Conservation (phyloP, 352 stramenopile genomes). For the Thalassiosira ordinaria region DNA sequence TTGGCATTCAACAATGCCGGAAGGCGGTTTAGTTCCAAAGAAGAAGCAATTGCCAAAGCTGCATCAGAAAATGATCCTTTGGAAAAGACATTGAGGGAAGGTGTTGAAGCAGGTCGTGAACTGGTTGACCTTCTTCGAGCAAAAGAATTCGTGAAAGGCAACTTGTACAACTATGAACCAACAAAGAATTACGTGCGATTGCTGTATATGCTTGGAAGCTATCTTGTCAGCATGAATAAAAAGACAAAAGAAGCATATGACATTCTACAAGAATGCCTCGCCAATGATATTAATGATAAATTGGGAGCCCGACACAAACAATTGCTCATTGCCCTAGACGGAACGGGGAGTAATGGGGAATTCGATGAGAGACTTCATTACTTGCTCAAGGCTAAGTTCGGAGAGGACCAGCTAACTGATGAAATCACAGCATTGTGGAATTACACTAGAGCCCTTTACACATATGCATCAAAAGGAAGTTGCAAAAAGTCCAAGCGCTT, state of each 20-base stretch:
- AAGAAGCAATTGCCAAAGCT: neutral
- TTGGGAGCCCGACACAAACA: neutral
- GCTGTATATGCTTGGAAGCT: neutral
- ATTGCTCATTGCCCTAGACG: neutral
- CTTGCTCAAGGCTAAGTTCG: neutral
- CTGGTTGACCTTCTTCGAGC: neutral
- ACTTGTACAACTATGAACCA: neutral
- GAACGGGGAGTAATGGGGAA: neutral
- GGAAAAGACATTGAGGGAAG: neutral
- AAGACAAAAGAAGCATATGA: neutral
- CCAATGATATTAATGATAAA: conserved; percentile 3
- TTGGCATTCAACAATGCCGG: neutral
- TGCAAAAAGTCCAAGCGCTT: neutral
- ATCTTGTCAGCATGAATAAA: neutral
- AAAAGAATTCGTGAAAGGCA: neutral
- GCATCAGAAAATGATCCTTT: neutral
- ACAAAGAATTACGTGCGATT: neutral
- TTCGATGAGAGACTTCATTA: neutral
- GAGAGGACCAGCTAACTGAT: neutral
- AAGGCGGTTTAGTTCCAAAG: neutral
- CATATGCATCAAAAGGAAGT: neutral
- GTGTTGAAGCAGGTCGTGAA: neutral
- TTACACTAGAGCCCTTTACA: neutral
- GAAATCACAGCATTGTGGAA: neutral
- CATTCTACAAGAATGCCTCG: neutral